Conservation (phyloP, 768 basidiomycete species). For the Phylloporus sp. region DNA sequence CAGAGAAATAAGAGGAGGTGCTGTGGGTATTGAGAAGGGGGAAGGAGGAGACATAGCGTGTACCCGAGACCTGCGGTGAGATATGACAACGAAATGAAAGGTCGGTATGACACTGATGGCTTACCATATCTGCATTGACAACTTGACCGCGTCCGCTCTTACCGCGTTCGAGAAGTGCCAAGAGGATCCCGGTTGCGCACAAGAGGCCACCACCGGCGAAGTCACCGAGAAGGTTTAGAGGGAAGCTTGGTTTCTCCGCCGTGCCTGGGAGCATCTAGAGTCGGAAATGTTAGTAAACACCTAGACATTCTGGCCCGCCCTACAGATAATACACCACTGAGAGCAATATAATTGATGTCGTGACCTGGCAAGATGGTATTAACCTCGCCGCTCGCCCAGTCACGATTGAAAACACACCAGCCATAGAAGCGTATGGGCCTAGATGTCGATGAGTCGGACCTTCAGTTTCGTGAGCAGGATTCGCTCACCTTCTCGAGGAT, state of each 20-base stretch:
- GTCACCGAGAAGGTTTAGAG: conserved; percentile 74
- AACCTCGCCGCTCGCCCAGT: not conserved
- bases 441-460: conserved; percentile 13
- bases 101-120: not conserved
- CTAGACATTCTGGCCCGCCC: conserved; percentile 2
- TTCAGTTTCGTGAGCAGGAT: not conserved
- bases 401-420: conserved; percentile 43
- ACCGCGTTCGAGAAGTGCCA: conserved; percentile 67
- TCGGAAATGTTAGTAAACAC: not conserved
- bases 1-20: conserved; percentile 35
- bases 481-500: conserved; percentile 53
- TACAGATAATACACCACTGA: conserved; percentile 72
- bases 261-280: conserved; percentile 65
- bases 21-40: conserved; percentile 49
- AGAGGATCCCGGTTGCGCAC: conserved; percentile 67
- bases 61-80: conserved; percentile 63
- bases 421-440: conserved; percentile 76
- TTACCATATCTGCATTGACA: conserved; percentile 73
- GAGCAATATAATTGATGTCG: conserved; percentile 80
- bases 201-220: conserved; percentile 79
- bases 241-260: conserved; percentile 60
- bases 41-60: conserved; percentile 73
- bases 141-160: conserved; percentile 69
- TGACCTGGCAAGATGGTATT: conserved; percentile 47
- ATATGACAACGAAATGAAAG: not conserved